Conservation (phyloP, 2,329 filamentous ascomycete species). For the Scedosporium boydii region DNA sequence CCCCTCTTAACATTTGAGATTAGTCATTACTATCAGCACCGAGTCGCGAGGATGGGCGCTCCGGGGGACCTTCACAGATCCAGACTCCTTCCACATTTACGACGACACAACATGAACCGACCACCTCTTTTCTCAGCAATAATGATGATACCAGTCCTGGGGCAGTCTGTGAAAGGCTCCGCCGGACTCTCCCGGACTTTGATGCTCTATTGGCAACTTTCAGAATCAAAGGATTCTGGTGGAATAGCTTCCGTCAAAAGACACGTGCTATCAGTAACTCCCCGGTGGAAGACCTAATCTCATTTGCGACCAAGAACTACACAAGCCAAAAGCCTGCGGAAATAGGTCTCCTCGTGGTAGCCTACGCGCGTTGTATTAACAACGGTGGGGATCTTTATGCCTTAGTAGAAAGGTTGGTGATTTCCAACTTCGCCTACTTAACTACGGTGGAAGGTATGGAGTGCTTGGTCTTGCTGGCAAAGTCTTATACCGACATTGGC, state of each 20-base stretch:
- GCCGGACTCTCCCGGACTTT: slow-evolving; percentile 12
- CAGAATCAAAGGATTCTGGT: slow-evolving; percentile 24
- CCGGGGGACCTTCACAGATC: not conserved
- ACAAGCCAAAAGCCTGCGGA: slow-evolving; percentile 25
- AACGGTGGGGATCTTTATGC: slow-evolving; percentile 23
- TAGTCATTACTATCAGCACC: not conserved
- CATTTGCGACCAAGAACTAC: slow-evolving; percentile 20
- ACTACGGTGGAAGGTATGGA: slow-evolving; percentile 28
- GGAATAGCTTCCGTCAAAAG: slow-evolving; percentile 29
- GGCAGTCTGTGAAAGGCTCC: slow-evolving; percentile 9
- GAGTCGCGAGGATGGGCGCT: not conserved
- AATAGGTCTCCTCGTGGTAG: slow-evolving; percentile 25
- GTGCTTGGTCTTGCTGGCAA: slow-evolving; percentile 20
- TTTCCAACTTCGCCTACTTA: slow-evolving; percentile 9
- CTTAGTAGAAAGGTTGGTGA: slow-evolving; percentile 26
- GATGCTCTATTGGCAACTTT: slow-evolving; percentile 11
- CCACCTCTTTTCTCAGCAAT: not conserved
- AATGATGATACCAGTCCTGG: not conserved
- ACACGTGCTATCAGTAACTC: slow-evolving; percentile 23
- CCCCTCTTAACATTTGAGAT: not conserved
- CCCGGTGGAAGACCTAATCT: slow-evolving; percentile 19
- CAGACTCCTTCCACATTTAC: not conserved
- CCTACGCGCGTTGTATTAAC: slow-evolving; percentile 24
- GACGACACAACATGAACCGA: no score
- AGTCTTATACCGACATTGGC: slow-evolving; percentile 32